Evolutionary conservation across 352 stramenopile species (phyloP).

Genomic region (Globisporangium paddicum): DNA sequence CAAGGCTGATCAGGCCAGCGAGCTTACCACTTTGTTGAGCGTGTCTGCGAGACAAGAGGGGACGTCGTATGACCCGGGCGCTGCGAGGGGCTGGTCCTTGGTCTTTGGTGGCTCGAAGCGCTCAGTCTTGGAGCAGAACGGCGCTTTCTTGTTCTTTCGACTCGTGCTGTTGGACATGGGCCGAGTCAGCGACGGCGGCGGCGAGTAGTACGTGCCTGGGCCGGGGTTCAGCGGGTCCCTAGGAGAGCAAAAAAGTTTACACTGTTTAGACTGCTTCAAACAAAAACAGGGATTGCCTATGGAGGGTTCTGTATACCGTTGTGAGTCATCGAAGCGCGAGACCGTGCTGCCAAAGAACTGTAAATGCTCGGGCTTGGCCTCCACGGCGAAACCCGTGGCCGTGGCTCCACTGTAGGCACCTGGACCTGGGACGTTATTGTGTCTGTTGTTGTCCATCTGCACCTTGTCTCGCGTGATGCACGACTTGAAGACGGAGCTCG

Average conservation of each 20-base stretch:
- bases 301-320: slow-evolving; percentile 18
- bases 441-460: slow-evolving; percentile 19
- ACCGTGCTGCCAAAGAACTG: slow-evolving; percentile 81
- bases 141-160: slow-evolving; percentile 38
- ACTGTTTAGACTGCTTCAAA: neutral
- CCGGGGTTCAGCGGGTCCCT: slow-evolving; percentile 36
- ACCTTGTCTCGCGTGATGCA: slow-evolving; percentile 48
- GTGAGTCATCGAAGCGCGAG: slow-evolving; percentile 46
- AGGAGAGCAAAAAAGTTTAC: neutral
- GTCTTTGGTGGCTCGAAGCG: slow-evolving; percentile 42
- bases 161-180: slow-evolving; percentile 18
- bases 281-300: neutral
- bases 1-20: no score
- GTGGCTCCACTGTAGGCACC: slow-evolving; percentile 47
- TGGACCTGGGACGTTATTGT: slow-evolving; percentile 46
- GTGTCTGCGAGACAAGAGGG: slow-evolving; percentile 47
- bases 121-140: slow-evolving; percentile 69
- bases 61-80: slow-evolving; percentile 68
- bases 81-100: slow-evolving; percentile 45
- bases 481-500: slow-evolving; percentile 76
- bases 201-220: slow-evolving; percentile 51
- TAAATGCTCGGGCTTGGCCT: slow-evolving; percentile 59
- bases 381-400: slow-evolving; percentile 28
- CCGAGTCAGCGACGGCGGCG: slow-evolving; percentile 25
- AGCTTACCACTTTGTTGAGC: slow-evolving; percentile 71